Evolutionary conservation across 768 basidiomycete species (phyloP).

Genomic region (Termitomyces sp.): DNA sequence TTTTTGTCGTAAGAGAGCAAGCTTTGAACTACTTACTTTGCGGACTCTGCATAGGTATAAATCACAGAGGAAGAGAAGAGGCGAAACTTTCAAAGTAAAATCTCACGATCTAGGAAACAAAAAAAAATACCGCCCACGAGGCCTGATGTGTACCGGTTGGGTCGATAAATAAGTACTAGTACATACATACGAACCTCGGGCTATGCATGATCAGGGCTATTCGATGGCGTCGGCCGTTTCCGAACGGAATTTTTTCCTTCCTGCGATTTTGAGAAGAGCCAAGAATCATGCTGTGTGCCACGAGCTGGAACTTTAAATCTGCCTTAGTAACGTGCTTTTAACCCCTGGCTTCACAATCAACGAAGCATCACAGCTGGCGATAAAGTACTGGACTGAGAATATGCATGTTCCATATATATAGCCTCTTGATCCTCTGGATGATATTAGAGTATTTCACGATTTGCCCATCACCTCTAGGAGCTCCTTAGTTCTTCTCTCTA

Average conservation of each 20-base stretch:
- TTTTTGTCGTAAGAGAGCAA: too few species aligned
- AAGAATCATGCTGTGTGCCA: constrained; percentile 9
- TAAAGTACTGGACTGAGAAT: constrained; percentile 14
- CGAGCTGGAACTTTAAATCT: constrained; percentile 8
- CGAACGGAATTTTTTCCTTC: not conserved
- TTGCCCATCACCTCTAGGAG: not conserved
- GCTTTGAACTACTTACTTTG: too few species aligned
- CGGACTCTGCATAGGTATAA: too few species aligned
- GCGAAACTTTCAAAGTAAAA: too few species aligned
- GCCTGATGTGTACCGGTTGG: too few species aligned
- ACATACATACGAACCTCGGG: not conserved
- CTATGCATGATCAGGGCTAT: too few species aligned
- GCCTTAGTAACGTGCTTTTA: constrained; percentile 30
- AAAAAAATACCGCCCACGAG: too few species aligned
- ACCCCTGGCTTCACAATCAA: constrained; percentile 19
- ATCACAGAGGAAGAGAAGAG: too few species aligned
- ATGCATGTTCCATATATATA: constrained; percentile 4
- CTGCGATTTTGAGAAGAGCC: constrained; percentile 6
- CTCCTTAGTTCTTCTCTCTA: not conserved
- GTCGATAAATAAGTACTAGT: not conserved
- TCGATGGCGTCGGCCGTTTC: not conserved
- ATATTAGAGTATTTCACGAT: not conserved
- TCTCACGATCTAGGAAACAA: too few species aligned
- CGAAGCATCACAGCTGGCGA: constrained; percentile 21
- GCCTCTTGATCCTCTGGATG: not conserved